Percentiles rank a stretch among this genome's conserved stretches.
Evolutionary conservation across 2,329 filamentous ascomycete genomes (phyloP).

Genomic region (Cladorrhinum sp.): DNA sequence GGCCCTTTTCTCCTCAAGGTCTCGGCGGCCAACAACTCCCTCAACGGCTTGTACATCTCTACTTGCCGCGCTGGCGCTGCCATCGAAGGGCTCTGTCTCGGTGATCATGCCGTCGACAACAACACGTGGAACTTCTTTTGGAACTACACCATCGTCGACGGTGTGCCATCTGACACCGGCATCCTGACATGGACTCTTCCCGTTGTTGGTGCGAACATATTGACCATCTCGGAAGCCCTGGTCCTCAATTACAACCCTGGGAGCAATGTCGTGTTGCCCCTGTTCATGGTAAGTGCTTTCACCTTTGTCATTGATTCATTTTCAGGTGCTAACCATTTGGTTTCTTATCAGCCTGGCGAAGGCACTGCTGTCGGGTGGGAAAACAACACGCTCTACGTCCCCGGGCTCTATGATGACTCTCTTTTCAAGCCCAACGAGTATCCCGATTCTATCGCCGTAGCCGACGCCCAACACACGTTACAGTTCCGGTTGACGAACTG

Average conservation of each 20-base stretch:
- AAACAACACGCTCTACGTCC: constrained; percentile 13
- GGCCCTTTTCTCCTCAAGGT: constrained; percentile 5
- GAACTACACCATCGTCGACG: constrained; percentile 6
- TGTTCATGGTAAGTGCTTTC: constrained; percentile 12
- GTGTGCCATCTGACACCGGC: constrained; percentile 1
- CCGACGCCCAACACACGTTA: neutral
- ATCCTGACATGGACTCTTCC: constrained; percentile 6
- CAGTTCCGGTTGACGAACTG: constrained; percentile 8
- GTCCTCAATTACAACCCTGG: constrained; percentile 8
- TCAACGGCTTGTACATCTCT: neutral
- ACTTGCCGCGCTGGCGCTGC: neutral
- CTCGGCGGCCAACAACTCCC: neutral
- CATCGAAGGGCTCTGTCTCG: constrained; percentile 1
- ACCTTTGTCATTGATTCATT: neutral
- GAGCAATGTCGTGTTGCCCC: constrained; percentile 15
- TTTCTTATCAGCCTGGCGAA: neutral
- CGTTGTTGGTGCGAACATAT: neutral
- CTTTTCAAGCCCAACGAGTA: constrained; percentile 10
- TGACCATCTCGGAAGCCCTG: constrained; percentile 8
- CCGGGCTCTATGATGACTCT: constrained; percentile 14
- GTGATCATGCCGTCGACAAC: neutral
- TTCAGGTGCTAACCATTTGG: neutral
- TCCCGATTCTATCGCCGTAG: neutral
- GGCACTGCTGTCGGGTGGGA: constrained; percentile 12
- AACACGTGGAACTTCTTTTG: constrained; percentile 4